phyloP scores from a whole-genome alignment of 257 asterid species.

The Solanum pennellii region DNA sequence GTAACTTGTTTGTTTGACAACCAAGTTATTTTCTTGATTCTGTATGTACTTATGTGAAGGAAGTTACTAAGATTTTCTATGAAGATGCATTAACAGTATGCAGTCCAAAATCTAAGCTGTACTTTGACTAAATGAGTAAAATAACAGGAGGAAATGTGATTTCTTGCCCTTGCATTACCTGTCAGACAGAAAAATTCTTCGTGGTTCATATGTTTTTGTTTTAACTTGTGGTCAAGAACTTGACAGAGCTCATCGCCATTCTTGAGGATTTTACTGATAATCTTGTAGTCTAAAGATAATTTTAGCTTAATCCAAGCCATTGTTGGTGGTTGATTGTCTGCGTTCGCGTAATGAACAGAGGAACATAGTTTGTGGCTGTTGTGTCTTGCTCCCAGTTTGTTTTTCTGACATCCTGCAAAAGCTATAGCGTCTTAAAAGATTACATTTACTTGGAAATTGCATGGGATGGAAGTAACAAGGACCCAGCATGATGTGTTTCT shows the following conservation, averaged over 20 bases:
- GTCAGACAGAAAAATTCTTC: neutral
- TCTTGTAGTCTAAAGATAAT: neutral
- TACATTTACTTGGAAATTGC: neutral
- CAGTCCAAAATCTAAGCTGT: neutral
- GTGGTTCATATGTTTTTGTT: neutral
- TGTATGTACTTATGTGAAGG: neutral
- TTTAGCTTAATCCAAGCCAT: neutral
- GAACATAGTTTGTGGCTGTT: neutral
- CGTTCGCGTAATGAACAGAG: neutral
- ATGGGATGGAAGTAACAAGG: neutral
- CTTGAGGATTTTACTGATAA: neutral
- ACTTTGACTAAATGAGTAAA: neutral
- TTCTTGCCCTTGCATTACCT: neutral
- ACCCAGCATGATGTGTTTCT: neutral
- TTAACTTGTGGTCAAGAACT: neutral
- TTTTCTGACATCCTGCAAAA: neutral
- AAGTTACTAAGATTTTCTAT: neutral
- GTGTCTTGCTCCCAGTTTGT: neutral
- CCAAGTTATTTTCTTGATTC: neutral
- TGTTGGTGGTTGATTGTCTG: neutral
- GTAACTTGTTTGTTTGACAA: neutral
- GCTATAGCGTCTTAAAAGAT: neutral
- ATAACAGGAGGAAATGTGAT: neutral
- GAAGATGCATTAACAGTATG: neutral
- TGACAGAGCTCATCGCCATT: neutral